Conservation (phyloP, 345 rosid species). For the Pistacia integerrima region DNA sequence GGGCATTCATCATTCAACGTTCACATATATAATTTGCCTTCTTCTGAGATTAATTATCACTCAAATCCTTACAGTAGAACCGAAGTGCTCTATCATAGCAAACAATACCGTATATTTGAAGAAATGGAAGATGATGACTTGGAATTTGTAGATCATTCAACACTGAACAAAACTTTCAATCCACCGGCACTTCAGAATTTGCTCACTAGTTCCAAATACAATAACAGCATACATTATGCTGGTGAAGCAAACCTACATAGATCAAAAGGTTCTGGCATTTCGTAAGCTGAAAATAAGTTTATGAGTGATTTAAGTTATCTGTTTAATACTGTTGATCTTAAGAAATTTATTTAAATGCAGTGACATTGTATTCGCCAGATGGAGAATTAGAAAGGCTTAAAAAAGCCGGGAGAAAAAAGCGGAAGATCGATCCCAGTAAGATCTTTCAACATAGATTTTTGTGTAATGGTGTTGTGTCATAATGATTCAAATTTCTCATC, state of each 20-base stretch:
- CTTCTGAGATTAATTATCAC: constrained; percentile 73
- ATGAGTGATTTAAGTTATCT: constrained; percentile 24
- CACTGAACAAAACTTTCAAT: constrained; percentile 39
- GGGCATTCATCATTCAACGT: constrained; percentile 77
- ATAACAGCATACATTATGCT: constrained; percentile 33
- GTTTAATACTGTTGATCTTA: constrained; percentile 16
- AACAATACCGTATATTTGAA: constrained; percentile 62
- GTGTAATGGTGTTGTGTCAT: not conserved
- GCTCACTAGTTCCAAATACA: constrained; percentile 45
- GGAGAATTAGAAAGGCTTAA: constrained; percentile 49
- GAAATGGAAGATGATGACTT: constrained; percentile 74
- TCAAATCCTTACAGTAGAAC: constrained; percentile 34
- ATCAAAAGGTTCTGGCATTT: constrained; percentile 32
- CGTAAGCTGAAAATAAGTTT: constrained; percentile 23
- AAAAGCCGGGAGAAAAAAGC: constrained; percentile 71
- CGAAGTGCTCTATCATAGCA: constrained; percentile 45
- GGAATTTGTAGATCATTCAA: constrained; percentile 33
- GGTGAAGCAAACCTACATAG: constrained; percentile 36
- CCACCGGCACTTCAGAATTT: constrained; percentile 57
- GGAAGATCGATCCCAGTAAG: constrained; percentile 69
- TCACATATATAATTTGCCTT: constrained; percentile 67
- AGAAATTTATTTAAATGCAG: constrained; percentile 25
- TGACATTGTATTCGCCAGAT: constrained; percentile 34
- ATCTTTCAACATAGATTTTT: constrained; percentile 16
- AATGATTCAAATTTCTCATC: constrained; percentile 20